Base-by-base conservation (phyloP, 805 yeast genomes). In the Kuraishia capsulata region DNA sequence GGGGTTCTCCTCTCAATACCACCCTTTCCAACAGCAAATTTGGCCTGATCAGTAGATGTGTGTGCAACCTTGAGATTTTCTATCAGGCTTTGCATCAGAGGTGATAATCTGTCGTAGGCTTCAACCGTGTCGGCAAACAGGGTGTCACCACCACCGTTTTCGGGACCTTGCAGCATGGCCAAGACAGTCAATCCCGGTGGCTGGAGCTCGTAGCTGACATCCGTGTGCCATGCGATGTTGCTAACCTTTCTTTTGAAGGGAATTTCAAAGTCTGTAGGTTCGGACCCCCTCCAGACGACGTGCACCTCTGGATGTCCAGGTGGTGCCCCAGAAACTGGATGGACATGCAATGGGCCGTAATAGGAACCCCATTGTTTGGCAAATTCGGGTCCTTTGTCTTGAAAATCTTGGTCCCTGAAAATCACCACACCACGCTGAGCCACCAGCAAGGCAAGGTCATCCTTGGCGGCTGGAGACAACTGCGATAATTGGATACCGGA, bases 41-140 rank as follows among this genome's bases (percentile, higher is more conserved):
- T 56, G 2, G 88, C 89, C 59, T 83, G 92, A 40, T 76, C 84
- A 39, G 64, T 73, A 2, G 85, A 80, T 11, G 87, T 71, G 61
- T 84, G 89, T 33, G 76, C 62, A 4, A 78, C 89, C 49, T 76
- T 74, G 50, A 83, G 67, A 0, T 80, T 80, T 18, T 67, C 64
- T 33, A 83, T 56, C 44, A 78, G 60, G 49, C 74, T 60, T 53
- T 77, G 69, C 63, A 81, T 71, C 23, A 64, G 69, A 18, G 83
- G 82, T 1, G 89, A 81, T 37, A 83, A 66, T 51, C 90, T 64
- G 42, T 78, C 72, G 56, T 78, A 83, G 5, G 86, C 87, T 53
- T 80, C 87, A 29, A 67, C 65, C 21, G 78, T 67, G 51, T 81
- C 85, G n/a, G 84, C 73, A 53, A 81, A 83, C 35, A 80, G 61